Evolutionary conservation across 306 rosid species (phyloP).

Genomic region (Citrullus mucosospermus): DNA sequence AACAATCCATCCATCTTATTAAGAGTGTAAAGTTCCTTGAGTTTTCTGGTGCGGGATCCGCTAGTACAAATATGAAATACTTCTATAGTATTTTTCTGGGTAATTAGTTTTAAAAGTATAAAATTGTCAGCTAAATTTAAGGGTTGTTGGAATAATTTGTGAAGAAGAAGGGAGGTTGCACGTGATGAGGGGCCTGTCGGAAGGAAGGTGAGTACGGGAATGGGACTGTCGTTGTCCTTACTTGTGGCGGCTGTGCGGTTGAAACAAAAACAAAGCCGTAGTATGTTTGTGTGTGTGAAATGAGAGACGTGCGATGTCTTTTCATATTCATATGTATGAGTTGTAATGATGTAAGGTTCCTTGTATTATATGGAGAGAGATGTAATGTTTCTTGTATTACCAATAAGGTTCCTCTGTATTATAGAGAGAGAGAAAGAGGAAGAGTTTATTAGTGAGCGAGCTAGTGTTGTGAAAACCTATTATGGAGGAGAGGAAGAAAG

Average conservation of each 20-base stretch:
- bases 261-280: background rate
- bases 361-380: background rate
- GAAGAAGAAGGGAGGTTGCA: slow-evolving; percentile 28
- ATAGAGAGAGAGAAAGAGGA: no score
- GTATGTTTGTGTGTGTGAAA: background rate
- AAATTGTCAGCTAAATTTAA: no score
- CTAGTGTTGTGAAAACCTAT: no score
- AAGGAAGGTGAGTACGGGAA: slow-evolving; percentile 52
- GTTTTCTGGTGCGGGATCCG: no score
- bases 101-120: no score
- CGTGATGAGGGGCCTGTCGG: slow-evolving; percentile 96
- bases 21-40: no score
- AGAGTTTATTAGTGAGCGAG: no score
- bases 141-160: no score
- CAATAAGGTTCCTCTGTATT: background rate
- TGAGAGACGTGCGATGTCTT: background rate
- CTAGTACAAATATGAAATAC: no score
- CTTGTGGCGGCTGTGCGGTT: slow-evolving; percentile 66
- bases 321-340: background rate
- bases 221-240: slow-evolving; percentile 95
- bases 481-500: background rate
- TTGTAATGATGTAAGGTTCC: no score
- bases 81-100: no score
- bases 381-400: background rate
- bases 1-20: no score